These are phyloP conservation scores for Cercospora brassicicola DNA, from an alignment of 2,329 filamentous ascomycete species.

Conservation along the genomic window DNA sequence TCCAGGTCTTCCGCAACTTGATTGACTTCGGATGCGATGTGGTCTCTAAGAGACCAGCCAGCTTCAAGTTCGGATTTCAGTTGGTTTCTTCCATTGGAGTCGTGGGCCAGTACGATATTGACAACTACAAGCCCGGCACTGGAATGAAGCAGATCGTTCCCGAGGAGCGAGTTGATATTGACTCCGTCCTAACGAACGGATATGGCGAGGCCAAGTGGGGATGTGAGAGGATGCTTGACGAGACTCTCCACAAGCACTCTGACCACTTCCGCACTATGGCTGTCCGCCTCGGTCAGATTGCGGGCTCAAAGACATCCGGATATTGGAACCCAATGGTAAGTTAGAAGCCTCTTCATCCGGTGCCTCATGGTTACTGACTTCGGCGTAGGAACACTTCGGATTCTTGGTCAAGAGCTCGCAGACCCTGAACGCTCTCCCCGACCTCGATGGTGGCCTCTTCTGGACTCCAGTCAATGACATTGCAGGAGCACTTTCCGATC, in stretches of 20 bases:
- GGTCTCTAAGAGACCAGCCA: constrained; percentile 21
- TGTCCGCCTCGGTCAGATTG: constrained; percentile 55
- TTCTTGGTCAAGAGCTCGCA: constrained; percentile 56
- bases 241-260: constrained; percentile 49
- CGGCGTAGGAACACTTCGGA: constrained; percentile 45
- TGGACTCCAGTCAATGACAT: constrained; percentile 53
- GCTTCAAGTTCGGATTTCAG: constrained; percentile 39
- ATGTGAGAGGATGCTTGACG: constrained; percentile 54
- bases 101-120: constrained; percentile 40
- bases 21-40: constrained; percentile 47
- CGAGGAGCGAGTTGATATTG: constrained; percentile 46
- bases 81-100: constrained; percentile 47
- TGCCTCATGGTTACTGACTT: neutral
- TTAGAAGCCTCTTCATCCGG: neutral
- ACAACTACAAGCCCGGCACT: constrained; percentile 7
- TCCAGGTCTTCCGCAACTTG: constrained; percentile 54
- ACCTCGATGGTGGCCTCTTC: constrained; percentile 43
- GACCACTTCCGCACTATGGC: constrained; percentile 47
- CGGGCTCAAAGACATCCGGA: constrained; percentile 52
- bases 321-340: constrained; percentile 55
- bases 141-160: constrained; percentile 41
- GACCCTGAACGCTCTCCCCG: constrained; percentile 46
- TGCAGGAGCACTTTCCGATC: constrained; percentile 40
- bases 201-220: constrained; percentile 57
- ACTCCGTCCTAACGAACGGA: constrained; percentile 48